Evolutionary conservation across 495 filamentous ascomycete genomes (phyloP), one percentile per base, ranked within the genome.

Genomic region (Xylaria castorea): DNA sequence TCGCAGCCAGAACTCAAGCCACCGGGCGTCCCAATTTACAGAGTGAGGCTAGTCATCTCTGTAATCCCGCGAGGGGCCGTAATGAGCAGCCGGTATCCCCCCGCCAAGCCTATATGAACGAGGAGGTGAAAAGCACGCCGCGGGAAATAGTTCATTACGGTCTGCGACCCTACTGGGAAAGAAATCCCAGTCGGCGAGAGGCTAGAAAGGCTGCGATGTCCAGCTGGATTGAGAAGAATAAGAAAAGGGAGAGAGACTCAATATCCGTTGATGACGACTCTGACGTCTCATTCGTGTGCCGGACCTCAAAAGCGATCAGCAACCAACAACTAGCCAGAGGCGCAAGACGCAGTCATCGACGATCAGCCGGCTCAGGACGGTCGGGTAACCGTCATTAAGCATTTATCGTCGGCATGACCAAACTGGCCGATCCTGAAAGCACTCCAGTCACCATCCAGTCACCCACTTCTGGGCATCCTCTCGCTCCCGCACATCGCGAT

Each of bases 241-340:
- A 27, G 42, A 44, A 18, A 7, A 12, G 36, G 14, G 34, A 67
- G 22, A 42, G 27, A 4, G 30, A 66, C 4, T 61, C 38, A 16
- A 46, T 6, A 14, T 5, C 8, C n/a, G 14, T 1, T 11, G 48
- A 57, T 55, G 14, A 30, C 1, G 71, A 44, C 57, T 73, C 71
- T 22, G 71, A 73, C 14, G 32, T 62, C 3, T 73, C 71, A 1
- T 73, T 73, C 32, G 71, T 64, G 9, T 73, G 71, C 27, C 9
- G 44, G 44, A 60, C 62, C 11, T 66, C 71, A 42, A 55, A 22
- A 25, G 57, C 55, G 27, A 62, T 73, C 22, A 63, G 44, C 27
- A 27, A 68, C 27, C 48, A 72, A 32, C 18, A 50, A 36, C 38
- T 8, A 22, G 4, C 8, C 16, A 55, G 50, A 27, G 6, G n/a